Evolutionary conservation across 768 basidiomycete genomes (phyloP).

Genomic region (Lentinula edodes): DNA sequence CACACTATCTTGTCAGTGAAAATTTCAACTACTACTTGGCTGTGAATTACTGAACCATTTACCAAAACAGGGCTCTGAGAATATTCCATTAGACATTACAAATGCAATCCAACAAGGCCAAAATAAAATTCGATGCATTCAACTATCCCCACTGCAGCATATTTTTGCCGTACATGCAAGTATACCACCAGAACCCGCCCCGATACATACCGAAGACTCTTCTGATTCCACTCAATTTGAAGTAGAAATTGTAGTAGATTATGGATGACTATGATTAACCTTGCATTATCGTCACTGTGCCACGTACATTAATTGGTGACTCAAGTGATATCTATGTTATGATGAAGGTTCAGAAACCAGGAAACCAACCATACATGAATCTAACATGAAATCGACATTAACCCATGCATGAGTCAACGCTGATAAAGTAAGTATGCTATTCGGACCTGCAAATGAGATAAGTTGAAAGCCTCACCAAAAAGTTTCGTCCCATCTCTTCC

Average conservation of each 20-base stretch:
- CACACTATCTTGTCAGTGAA: conserved; percentile 33
- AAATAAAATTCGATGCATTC: conserved; percentile 47
- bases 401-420: conserved; percentile 96
- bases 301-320: too few species aligned
- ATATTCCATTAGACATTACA: conserved; percentile 34
- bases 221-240: neutral
- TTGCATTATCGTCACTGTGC: neutral
- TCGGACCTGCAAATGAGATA: neutral
- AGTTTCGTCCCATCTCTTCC: conserved; percentile 93
- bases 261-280: neutral
- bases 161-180: conserved; percentile 8
- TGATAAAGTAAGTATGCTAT: conserved; percentile 21
- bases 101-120: conserved; percentile 32
- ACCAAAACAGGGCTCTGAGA: conserved; percentile 17
- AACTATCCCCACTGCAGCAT: conserved; percentile 28
- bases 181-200: neutral
- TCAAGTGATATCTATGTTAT: conserved; percentile 4
- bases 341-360: conserved; percentile 64
- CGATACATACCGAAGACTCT: neutral
- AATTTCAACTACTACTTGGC: neutral
- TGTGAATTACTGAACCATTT: neutral
- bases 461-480: conserved; percentile 59
- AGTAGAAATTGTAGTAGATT: neutral
- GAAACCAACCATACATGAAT: conserved; percentile 88
- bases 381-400: conserved; percentile 93